phyloP scores from a whole-genome alignment of 176 grass and related monocot genomes.

The Zoysia pacifica region DNA sequence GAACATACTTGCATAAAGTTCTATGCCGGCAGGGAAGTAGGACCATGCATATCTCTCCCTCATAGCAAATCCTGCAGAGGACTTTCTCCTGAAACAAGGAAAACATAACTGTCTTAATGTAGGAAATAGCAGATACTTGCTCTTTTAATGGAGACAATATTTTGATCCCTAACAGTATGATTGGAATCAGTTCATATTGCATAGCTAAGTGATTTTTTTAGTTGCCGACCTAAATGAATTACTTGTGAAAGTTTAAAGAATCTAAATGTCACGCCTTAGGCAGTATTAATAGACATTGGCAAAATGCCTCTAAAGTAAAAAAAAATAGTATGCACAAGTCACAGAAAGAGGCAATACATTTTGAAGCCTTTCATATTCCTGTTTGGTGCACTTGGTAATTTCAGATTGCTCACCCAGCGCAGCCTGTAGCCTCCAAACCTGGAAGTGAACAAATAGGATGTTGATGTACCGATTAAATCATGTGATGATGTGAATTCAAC shows the following conservation, averaged over 20 bases:
- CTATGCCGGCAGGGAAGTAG: constrained; percentile 88
- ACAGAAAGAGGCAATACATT: constrained; percentile 61
- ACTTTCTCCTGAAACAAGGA: constrained; percentile 76
- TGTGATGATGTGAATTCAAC: neutral
- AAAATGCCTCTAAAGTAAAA: neutral
- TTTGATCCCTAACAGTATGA: neutral
- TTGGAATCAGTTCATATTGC: neutral
- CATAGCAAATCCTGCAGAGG: constrained; percentile 91
- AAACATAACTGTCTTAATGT: neutral
- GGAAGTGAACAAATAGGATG: constrained; percentile 25
- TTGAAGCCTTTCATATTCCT: constrained; percentile 97
- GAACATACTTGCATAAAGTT: constrained; percentile 90
- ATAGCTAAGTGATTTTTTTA: neutral
- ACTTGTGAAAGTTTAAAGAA: neutral
- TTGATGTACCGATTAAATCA: constrained; percentile 24
- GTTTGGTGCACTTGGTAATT: constrained; percentile 93
- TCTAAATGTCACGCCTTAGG: neutral
- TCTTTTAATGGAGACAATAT: neutral
- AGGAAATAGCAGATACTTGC: neutral
- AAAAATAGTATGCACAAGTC: constrained; percentile 25
- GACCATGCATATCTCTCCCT: constrained; percentile 90
- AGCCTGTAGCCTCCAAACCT: constrained; percentile 98
- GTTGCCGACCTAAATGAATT: neutral
- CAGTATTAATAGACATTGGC: neutral
- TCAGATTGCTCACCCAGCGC: constrained; percentile 95